Conservation (phyloP, 768 basidiomycete genomes). For the Leucosporidium creatinivorum region DNA sequence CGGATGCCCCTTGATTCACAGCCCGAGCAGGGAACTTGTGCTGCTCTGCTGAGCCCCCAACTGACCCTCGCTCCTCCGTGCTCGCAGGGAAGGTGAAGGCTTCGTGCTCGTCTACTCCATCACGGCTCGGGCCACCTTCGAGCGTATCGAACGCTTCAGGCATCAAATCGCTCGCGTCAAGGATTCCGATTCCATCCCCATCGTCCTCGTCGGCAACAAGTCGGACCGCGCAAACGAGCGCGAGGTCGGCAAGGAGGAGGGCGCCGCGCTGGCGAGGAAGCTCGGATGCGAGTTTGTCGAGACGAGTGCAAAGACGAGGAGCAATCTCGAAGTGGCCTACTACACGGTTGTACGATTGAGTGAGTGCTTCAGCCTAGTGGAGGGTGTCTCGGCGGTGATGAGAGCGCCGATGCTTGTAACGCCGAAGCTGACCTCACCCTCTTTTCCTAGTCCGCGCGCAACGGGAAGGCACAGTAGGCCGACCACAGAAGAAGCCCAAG, state of each 20-base stretch:
- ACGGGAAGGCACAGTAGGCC: conserved; percentile 6
- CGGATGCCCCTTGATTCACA: no score
- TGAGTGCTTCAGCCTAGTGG: conserved; percentile 3
- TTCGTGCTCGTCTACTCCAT: conserved; percentile 97
- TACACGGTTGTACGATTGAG: conserved; percentile 59
- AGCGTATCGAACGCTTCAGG: conserved; percentile 92
- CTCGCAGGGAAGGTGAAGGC: conserved; percentile 62
- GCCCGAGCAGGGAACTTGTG: no score
- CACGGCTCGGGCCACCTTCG: conserved; percentile 94
- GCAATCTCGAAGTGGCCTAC: conserved; percentile 86
- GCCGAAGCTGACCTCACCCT: neutral
- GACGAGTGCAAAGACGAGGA: conserved; percentile 89
- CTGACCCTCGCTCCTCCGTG: neutral
- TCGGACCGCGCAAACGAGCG: conserved; percentile 92
- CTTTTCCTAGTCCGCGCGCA: conserved; percentile 13
- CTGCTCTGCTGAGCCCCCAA: no score
- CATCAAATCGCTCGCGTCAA: conserved; percentile 89
- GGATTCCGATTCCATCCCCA: conserved; percentile 89
- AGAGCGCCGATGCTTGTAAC: neutral
- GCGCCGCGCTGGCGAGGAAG: conserved; percentile 65
- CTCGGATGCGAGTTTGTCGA: conserved; percentile 93
- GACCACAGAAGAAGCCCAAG: conserved; percentile 14
- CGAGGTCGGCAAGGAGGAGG: conserved; percentile 89
- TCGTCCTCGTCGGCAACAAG: conserved; percentile 97
- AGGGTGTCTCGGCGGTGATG: neutral